Conservation (phyloP, 2,329 filamentous ascomycete species). For the Polytolypa hystricis region DNA sequence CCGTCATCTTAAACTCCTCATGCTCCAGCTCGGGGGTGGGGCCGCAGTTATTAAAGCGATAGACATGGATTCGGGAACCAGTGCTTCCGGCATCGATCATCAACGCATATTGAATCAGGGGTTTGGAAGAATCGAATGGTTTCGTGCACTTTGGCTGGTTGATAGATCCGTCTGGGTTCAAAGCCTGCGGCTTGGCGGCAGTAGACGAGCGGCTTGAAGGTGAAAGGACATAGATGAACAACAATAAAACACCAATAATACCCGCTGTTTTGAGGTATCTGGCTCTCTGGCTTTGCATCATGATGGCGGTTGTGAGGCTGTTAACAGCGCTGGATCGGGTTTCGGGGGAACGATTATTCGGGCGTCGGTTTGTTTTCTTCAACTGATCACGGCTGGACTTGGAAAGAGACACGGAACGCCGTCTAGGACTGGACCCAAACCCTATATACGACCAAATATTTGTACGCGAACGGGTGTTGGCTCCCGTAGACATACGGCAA, state of each 20-base stretch:
- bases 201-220: slow-evolving; percentile 21
- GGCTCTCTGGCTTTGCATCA: slow-evolving; percentile 52
- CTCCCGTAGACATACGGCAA: slow-evolving; percentile 45
- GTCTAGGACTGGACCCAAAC: slow-evolving; percentile 34
- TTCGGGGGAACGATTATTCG: slow-evolving; percentile 20
- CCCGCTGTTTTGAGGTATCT: slow-evolving; percentile 53
- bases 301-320: slow-evolving; percentile 32
- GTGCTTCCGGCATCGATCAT: slow-evolving; percentile 99
- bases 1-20: slow-evolving; percentile 89
- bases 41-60: slow-evolving; percentile 98
- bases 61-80: slow-evolving; percentile 94
- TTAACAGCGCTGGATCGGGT: slow-evolving; percentile 32
- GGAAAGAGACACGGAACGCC: slow-evolving; percentile 44
- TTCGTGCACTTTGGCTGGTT: slow-evolving; percentile 64
- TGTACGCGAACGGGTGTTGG: slow-evolving; percentile 39
- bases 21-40: slow-evolving; percentile 86
- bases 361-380: slow-evolving; percentile 37
- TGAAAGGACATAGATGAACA: slow-evolving; percentile 47
- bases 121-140: slow-evolving; percentile 77
- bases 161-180: too few relatives aligned
- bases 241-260: slow-evolving; percentile 46
- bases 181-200: too few relatives aligned
- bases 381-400: slow-evolving; percentile 32
- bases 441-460: slow-evolving; percentile 44
- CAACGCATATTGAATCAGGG: slow-evolving; percentile 90